Conservation (phyloP, 345 rosid genomes). For the Murraya paniculata region DNA sequence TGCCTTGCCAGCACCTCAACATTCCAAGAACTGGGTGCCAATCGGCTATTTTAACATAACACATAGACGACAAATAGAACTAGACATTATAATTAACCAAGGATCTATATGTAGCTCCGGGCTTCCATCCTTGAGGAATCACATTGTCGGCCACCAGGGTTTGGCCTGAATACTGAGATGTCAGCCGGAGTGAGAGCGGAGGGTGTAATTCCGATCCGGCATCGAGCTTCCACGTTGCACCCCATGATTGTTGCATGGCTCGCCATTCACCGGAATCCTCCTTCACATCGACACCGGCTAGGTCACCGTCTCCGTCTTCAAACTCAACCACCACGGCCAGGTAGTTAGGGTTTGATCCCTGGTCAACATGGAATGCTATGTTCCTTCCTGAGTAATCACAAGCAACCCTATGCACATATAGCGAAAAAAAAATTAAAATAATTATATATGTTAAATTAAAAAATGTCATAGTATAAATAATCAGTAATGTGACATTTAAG, state of each 20-base stretch:
- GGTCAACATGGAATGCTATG: constrained; percentile 40
- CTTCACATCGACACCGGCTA: constrained; percentile 26
- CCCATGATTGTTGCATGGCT: constrained; percentile 54
- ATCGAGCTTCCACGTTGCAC: constrained; percentile 57
- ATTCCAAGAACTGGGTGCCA: background rate
- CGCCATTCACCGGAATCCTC: constrained; percentile 32
- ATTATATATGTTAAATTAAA: background rate
- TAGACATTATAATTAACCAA: constrained; percentile 33
- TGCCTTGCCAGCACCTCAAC: background rate
- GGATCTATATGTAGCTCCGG: constrained; percentile 43
- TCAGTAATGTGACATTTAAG: background rate
- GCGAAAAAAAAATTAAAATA: background rate
- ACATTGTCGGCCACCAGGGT: constrained; percentile 39
- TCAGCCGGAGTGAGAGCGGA: constrained; percentile 41
- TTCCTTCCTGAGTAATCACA: constrained; percentile 38
- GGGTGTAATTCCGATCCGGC: constrained; percentile 32
- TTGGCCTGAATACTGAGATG: constrained; percentile 35
- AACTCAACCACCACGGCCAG: constrained; percentile 41
- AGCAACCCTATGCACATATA: constrained; percentile 28
- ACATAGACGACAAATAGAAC: background rate
- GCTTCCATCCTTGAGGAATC: constrained; percentile 53
- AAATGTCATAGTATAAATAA: background rate
- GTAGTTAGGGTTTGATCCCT: constrained; percentile 42
- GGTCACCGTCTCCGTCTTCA: constrained; percentile 54
- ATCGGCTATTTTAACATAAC: background rate